These are phyloP conservation scores for Ceratocystis huliohia DNA, from an alignment of 2,329 filamentous ascomycete species.

Conservation along the genomic window DNA sequence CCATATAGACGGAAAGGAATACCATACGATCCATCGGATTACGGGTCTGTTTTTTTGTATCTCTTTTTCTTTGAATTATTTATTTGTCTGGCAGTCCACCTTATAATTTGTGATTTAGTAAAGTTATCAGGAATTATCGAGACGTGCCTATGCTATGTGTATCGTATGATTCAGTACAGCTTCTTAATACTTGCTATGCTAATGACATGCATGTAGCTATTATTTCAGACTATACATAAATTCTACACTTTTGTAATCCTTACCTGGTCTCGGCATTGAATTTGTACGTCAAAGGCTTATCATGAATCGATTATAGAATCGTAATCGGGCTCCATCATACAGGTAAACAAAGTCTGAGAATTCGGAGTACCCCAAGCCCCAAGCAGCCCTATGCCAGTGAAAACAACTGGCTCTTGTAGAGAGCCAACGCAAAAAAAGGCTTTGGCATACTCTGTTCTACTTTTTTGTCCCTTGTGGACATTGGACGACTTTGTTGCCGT, in stretches of 20 bases:
- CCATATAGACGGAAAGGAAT: conserved; percentile 12
- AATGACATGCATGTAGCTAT: no score
- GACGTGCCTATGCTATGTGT: background rate
- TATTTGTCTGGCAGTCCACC: background rate
- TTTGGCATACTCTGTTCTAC: no score
- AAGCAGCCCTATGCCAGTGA: background rate
- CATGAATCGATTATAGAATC: background rate
- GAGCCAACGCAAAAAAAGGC: no score
- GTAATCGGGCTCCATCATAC: background rate
- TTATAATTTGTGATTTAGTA: background rate
- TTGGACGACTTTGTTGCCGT: no score
- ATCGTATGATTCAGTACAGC: background rate
- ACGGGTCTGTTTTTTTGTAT: background rate
- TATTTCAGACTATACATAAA: no score
- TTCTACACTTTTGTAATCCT: no score
- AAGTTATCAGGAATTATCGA: background rate
- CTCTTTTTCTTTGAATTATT: background rate
- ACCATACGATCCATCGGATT: background rate
- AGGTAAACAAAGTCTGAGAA: background rate
- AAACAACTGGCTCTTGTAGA: background rate
- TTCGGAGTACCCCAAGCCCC: conserved; percentile 1
- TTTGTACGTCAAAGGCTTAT: background rate
- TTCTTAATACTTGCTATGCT: background rate
- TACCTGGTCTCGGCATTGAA: no score
- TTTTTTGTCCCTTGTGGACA: no score